Base-by-base conservation (phyloP, 2,329 filamentous ascomycete species). In the Shiraia bambusicola region DNA sequence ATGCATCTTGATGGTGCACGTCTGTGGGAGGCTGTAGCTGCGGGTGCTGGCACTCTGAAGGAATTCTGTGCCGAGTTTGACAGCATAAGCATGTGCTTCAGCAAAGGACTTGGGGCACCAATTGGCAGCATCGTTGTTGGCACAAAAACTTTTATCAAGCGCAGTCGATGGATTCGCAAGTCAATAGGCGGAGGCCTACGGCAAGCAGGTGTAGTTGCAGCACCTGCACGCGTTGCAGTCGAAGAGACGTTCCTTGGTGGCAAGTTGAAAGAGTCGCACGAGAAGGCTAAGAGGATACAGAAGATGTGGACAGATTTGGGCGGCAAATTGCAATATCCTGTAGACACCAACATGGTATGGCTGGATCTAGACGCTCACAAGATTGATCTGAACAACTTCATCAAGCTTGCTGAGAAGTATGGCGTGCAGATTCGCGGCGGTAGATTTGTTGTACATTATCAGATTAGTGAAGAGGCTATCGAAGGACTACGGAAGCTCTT, bases 271-370 rank as follows among this genome's bases (percentile, higher is more conserved):
- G 71, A 73, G 35, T 80, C 78, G 7, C 86, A 92, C 65, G 69
- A 71, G 33, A 78, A 77, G 22, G 86, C 87, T 2, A 78, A 78
- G 65, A 72, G 72, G 54, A 74, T 91, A 16, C 82, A 77, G 17
- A 70, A 74, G 24, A 66, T 86, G 50, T 95, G 89, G 89, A 78
- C 74, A 4, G 71, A 70, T 12, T 73, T 83, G 37, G 88, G 88
- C 4, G 89, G 88, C 1, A 81, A 79, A 67, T 69, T 89, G 42
- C 69, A 76, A 14, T 76, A 84, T 45, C 84, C 86, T 0, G 84
- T 87, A 1, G 84, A 95, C 61, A 94, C 89, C n/a, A 95, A 95
- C 70, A 94, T 95, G 87, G 81, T 88, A 25, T 95, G 88, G 88
- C 61, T 94, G 43, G 84, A 94, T 65, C 72, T 93, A 12, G 77